These are phyloP conservation scores for Stagonosporopsis chrysanthemi DNA, from an alignment of 2,329 filamentous ascomycete genomes.

Conservation along the genomic window DNA sequence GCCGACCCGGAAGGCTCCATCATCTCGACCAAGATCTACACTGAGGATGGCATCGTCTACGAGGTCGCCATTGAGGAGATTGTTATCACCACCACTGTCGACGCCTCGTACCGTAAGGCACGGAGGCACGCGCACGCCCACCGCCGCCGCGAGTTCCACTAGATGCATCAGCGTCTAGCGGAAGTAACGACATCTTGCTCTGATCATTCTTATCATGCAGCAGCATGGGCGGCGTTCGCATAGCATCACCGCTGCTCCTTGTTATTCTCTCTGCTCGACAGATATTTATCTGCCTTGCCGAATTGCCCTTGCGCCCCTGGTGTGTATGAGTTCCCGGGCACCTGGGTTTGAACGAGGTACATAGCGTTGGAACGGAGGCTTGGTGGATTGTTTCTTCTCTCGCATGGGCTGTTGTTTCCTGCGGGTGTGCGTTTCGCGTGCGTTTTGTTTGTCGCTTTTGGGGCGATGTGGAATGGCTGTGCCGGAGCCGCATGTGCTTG, in stretches of 20 bases:
- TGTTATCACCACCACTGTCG: slow-evolving; percentile 52
- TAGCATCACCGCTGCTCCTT: neutral
- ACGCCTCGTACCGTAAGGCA: slow-evolving; percentile 32
- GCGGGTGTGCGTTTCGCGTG: slow-evolving; percentile 1
- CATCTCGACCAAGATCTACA: slow-evolving; percentile 53
- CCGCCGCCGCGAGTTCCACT: slow-evolving; percentile 24
- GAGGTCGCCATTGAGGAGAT: slow-evolving; percentile 56
- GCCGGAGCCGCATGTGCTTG: slow-evolving; percentile 17
- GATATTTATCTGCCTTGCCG: neutral
- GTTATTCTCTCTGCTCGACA: slow-evolving; percentile 2
- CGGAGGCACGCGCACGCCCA: slow-evolving; percentile 37
- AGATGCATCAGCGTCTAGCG: neutral
- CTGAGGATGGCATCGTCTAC: slow-evolving; percentile 53
- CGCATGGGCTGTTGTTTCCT: slow-evolving; percentile 1
- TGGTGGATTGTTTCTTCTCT: neutral
- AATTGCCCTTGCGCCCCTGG: slow-evolving; percentile 1
- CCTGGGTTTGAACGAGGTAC: slow-evolving; percentile 5
- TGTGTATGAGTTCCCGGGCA: slow-evolving; percentile 3
- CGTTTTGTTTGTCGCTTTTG: neutral
- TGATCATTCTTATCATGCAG: slow-evolving; percentile 8
- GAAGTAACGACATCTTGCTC: neutral
- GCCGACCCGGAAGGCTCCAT: slow-evolving; percentile 26
- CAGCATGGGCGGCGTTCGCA: slow-evolving; percentile 9
- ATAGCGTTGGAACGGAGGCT: slow-evolving; percentile 4
- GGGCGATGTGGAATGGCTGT: slow-evolving; percentile 14